phyloP scores from a whole-genome alignment of 805 yeast species.

The Kluyveromyces siamensis region DNA sequence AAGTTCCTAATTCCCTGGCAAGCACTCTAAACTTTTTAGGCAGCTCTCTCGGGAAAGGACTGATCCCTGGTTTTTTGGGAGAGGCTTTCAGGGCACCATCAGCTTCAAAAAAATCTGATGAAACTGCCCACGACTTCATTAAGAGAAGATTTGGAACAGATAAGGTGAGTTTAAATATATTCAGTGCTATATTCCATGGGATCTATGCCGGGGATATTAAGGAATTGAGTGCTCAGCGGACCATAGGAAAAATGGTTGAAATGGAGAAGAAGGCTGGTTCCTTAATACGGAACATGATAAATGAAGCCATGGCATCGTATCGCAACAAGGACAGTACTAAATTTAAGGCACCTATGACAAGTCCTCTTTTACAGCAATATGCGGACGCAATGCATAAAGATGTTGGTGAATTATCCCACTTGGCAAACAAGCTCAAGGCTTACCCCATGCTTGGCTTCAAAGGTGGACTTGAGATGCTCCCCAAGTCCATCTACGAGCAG shows the following conservation, averaged over 20 bases:
- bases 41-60: slow-evolving; percentile 38
- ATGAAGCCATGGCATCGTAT: slow-evolving; percentile 24
- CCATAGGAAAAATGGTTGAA: slow-evolving; percentile 46
- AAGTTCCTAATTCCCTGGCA: slow-evolving; percentile 41
- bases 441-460: slow-evolving; percentile 55
- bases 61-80: slow-evolving; percentile 35
- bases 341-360: slow-evolving; percentile 9
- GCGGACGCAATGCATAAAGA: slow-evolving; percentile 32
- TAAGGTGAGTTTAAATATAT: slow-evolving; percentile 40
- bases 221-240: slow-evolving; percentile 53
- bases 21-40: slow-evolving; percentile 29
- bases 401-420: slow-evolving; percentile 28
- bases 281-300: slow-evolving; percentile 37
- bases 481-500: slow-evolving; percentile 33
- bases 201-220: slow-evolving; percentile 81
- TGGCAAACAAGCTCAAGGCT: slow-evolving; percentile 34
- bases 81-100: slow-evolving; percentile 41
- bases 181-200: slow-evolving; percentile 83
- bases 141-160: slow-evolving; percentile 57
- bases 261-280: slow-evolving; percentile 57
- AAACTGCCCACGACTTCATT: slow-evolving; percentile 60
- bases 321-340: slow-evolving; percentile 5
- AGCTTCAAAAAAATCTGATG: slow-evolving; percentile 39
- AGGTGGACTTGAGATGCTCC: slow-evolving; percentile 49
- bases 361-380: slow-evolving; percentile 31